Percentiles rank a stretch among this genome's conserved stretches.
phyloP scores from a whole-genome alignment of 2,329 filamentous ascomycete species.

The Fusarium haematococcum region DNA sequence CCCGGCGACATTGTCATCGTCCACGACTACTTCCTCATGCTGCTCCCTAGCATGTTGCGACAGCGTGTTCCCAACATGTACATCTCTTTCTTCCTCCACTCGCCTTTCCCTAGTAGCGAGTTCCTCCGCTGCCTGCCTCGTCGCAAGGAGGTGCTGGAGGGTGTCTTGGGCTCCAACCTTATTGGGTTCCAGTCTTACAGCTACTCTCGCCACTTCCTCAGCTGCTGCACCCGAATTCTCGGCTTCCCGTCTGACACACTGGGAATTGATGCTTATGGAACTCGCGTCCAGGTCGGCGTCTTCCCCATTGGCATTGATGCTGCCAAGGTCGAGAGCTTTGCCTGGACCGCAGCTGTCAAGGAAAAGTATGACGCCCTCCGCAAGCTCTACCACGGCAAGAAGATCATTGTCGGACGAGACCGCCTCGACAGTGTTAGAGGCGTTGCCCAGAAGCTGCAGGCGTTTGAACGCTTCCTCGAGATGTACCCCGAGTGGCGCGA shows the following conservation, averaged over 20 bases:
- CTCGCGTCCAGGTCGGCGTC: slow-evolving; percentile 89
- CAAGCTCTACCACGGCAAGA: slow-evolving; percentile 86
- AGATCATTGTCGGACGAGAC: slow-evolving; percentile 94
- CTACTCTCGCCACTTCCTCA: slow-evolving; percentile 94
- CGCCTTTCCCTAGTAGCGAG: slow-evolving; percentile 95
- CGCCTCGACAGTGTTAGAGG: slow-evolving; percentile 93
- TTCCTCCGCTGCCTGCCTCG: slow-evolving; percentile 90
- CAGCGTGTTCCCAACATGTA: slow-evolving; percentile 90
- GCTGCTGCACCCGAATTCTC: slow-evolving; percentile 90
- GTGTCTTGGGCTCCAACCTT: slow-evolving; percentile 90
- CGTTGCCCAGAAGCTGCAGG: slow-evolving; percentile 95
- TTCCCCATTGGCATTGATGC: slow-evolving; percentile 96
- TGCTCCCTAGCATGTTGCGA: slow-evolving; percentile 88
- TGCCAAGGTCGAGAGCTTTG: slow-evolving; percentile 78
- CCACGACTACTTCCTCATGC: slow-evolving; percentile 93
- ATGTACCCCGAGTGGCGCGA: slow-evolving; percentile 92
- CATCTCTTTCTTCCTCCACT: slow-evolving; percentile 94
- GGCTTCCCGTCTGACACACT: slow-evolving; percentile 89
- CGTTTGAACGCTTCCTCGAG: slow-evolving; percentile 92
- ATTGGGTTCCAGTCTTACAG: slow-evolving; percentile 96
- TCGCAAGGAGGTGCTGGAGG: slow-evolving; percentile 90
- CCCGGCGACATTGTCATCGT: slow-evolving; percentile 93
- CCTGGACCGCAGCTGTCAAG: slow-evolving; percentile 77
- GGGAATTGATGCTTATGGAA: slow-evolving; percentile 89
- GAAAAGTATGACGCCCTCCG: slow-evolving; percentile 79